A percentile compares a stretch with the other conserved stretches of the same genome.
Conservation (phyloP, 768 basidiomycete species). For the Suillus variegatus region DNA sequence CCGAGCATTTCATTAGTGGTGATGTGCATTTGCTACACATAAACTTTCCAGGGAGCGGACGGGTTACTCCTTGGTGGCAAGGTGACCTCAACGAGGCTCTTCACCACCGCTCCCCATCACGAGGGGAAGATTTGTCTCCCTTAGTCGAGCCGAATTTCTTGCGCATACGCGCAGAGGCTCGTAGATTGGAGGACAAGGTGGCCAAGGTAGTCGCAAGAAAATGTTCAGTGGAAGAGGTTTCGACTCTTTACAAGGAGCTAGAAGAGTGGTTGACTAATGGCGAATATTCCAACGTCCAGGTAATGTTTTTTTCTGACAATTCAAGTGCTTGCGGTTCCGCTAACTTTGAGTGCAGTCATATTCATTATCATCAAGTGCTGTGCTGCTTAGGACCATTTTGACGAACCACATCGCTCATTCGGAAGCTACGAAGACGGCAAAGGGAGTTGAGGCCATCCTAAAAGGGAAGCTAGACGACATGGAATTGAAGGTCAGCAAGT, state of each 20-base stretch:
- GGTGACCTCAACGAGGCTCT: slow-evolving; percentile 47
- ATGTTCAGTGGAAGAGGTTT: slow-evolving; percentile 85
- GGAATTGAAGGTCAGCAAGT: slow-evolving; percentile 54
- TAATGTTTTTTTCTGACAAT: slow-evolving; percentile 31
- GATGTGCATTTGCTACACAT: slow-evolving; percentile 75
- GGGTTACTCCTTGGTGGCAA: slow-evolving; percentile 63
- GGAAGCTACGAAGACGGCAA: slow-evolving; percentile 69
- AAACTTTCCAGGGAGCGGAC: slow-evolving; percentile 69
- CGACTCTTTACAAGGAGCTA: slow-evolving; percentile 74
- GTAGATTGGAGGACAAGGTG: slow-evolving; percentile 75
- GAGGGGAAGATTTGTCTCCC: slow-evolving; percentile 49
- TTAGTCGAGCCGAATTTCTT: slow-evolving; percentile 40
- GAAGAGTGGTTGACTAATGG: slow-evolving; percentile 72
- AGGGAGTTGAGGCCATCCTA: slow-evolving; percentile 58
- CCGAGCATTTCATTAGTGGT: slow-evolving; percentile 68
- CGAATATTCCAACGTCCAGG: slow-evolving; percentile 61
- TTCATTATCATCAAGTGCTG: slow-evolving; percentile 73
- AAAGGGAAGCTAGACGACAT: slow-evolving; percentile 68
- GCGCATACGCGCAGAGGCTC: slow-evolving; percentile 54
- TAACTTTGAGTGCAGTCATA: slow-evolving; percentile 44
- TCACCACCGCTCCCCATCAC: slow-evolving; percentile 44
- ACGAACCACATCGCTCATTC: slow-evolving; percentile 81
- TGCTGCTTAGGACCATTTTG: slow-evolving; percentile 77
- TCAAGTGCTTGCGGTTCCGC: slow-evolving; percentile 10
- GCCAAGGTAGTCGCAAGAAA: slow-evolving; percentile 79